Evolutionary conservation across 805 yeast genomes (phyloP), one percentile per base, ranked within the genome.

Genomic region (Barnettozyma californica): DNA sequence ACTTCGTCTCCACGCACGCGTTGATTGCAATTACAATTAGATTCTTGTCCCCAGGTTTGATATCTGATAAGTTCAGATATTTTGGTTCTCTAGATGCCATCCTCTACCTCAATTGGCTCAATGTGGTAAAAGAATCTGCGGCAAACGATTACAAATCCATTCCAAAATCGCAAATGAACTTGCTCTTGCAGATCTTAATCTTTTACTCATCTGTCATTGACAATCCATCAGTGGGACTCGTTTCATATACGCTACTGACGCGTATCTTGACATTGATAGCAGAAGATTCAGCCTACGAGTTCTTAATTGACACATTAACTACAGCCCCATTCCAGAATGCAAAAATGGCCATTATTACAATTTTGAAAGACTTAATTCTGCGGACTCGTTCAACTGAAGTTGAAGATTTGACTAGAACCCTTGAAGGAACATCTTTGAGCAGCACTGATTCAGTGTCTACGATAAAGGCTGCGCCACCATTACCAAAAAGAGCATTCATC

Each of bases 241-340:
- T 79, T 27, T 69, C 75, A 10, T 77, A 81, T 57, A 82, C 91
- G 0, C 68, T 87, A 39, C 65, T 88, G 33, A 80, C 86, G 1
- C 81, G 81, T 55, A 59, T 87, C 2, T 67, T 92, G 55, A 75
- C 84, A 9, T 61, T 76, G 19, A 64, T 81, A 29, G 77, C 82
- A 0, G 87, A 86, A 50, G 68, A 69, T 1, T 65, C 73, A 11
- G 66, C 85, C 0, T 87, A 80, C 64, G 68, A 69, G 3, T 87
- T 85, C 60, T 68, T 88, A 14, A 60, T 72, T 21, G 89, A 87
- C 59, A 74, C 89, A 0, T 69, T 92, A 44, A 68, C 70, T 26
- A 70, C 76, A 45, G 85, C 92, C 59, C 91, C 94, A 2, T 79
- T 74, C 59, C 80, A 74, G 36, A 75, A 76, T 36, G 77, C 79